These are phyloP conservation scores for Syncephalastrum monosporum DNA, from an alignment of 371 early-diverging fungal genomes.

Conservation along the genomic window DNA sequence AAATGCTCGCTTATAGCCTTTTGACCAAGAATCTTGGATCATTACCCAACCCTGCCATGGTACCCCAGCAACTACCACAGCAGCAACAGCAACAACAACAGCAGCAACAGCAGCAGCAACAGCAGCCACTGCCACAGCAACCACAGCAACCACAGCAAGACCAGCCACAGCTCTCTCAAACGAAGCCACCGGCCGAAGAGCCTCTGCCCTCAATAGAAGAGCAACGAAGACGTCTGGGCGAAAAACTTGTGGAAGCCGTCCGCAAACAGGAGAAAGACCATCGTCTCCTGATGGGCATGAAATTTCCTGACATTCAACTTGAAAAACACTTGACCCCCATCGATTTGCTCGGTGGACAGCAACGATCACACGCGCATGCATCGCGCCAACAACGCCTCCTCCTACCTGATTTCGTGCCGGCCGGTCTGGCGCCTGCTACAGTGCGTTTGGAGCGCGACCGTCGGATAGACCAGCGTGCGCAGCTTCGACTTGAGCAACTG, in stretches of 20 bases:
- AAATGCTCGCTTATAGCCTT: slow-evolving; percentile 11
- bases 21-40: slow-evolving; percentile 9
- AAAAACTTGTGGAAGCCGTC: slow-evolving; percentile 40
- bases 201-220: slow-evolving; percentile 18
- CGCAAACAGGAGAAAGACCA: slow-evolving; percentile 37
- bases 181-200: not conserved
- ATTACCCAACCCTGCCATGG: not conserved
- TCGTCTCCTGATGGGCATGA: slow-evolving; percentile 13
- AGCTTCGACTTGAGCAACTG: slow-evolving; percentile 62
- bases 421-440: slow-evolving; percentile 70
- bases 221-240: slow-evolving; percentile 35
- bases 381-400: slow-evolving; percentile 68
- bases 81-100: slow-evolving; percentile 8
- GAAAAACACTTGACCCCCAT: slow-evolving; percentile 19
- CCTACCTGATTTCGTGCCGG: slow-evolving; percentile 65
- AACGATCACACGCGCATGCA: slow-evolving; percentile 48
- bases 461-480: slow-evolving; percentile 54
- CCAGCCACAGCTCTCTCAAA: slow-evolving; percentile 1
- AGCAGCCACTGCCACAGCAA: not conserved
- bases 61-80: slow-evolving; percentile 2
- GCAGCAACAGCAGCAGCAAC: not conserved
- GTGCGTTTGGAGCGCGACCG: slow-evolving; percentile 69
- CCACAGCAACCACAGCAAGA: slow-evolving; percentile 3
- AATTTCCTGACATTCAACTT: slow-evolving; percentile 14
- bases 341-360: slow-evolving; percentile 28